A percentile compares a stretch with the other conserved stretches of the same genome.
Evolutionary conservation across 2,329 filamentous ascomycete genomes (phyloP).

Genomic region (Canariomyces notabilis): DNA sequence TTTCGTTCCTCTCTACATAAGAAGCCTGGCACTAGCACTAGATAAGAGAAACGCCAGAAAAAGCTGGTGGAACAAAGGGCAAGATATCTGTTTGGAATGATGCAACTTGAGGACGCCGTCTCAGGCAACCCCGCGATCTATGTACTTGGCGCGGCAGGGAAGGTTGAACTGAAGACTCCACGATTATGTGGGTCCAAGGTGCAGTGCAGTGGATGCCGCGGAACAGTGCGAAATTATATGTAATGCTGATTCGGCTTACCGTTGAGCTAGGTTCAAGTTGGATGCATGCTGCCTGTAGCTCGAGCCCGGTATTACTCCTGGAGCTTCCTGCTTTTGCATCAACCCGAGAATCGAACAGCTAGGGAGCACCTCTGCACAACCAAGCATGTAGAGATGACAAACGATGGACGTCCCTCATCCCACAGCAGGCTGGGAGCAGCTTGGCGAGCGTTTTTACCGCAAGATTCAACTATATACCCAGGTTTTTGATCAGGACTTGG

Average conservation of each 20-base stretch:
- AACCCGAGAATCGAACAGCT: slow-evolving; percentile 1
- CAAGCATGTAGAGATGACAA: slow-evolving; percentile 29
- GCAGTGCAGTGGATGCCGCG: too few relatives aligned
- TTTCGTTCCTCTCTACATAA: neutral
- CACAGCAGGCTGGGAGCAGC: slow-evolving; percentile 87
- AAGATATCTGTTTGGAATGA: slow-evolving; percentile 2
- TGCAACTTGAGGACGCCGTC: slow-evolving; percentile 9
- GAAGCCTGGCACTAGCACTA: neutral
- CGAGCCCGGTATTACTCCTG: too few relatives aligned
- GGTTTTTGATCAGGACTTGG: slow-evolving; percentile 87
- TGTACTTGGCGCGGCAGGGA: too few relatives aligned
- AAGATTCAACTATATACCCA: slow-evolving; percentile 90
- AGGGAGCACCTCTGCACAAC: neutral
- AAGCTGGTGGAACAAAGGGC: neutral
- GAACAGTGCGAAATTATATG: too few relatives aligned
- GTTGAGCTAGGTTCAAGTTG: too few relatives aligned
- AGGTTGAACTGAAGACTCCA: too few relatives aligned
- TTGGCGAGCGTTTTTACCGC: slow-evolving; percentile 91
- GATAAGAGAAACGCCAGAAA: neutral
- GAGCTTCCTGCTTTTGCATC: too few relatives aligned
- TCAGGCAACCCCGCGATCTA: slow-evolving; percentile 8
- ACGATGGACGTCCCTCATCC: slow-evolving; percentile 58
- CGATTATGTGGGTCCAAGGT: too few relatives aligned
- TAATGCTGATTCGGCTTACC: too few relatives aligned
- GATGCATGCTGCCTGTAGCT: too few relatives aligned